Conservation (phyloP, 768 basidiomycete species). For the Harrya chromipes region DNA sequence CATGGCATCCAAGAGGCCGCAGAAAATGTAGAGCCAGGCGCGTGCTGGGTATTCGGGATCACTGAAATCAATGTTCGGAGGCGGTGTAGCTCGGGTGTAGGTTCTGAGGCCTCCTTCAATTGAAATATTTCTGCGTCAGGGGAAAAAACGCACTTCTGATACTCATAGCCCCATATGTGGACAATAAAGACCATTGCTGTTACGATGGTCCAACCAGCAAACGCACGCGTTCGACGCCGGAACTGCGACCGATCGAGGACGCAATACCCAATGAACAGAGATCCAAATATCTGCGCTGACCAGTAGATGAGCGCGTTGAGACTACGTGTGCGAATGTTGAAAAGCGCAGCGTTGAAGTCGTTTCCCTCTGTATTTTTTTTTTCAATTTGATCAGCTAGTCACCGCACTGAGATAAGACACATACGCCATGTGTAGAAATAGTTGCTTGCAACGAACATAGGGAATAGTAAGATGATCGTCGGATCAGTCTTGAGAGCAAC, state of each 20-base stretch:
- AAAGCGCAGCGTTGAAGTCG: conserved; percentile 74
- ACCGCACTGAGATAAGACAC: conserved; percentile 19
- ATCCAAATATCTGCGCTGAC: conserved; percentile 75
- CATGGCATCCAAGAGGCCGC: conserved; percentile 75
- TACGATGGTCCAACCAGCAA: conserved; percentile 62
- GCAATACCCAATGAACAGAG: conserved; percentile 58
- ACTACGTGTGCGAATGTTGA: conserved; percentile 75
- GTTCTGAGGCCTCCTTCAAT: conserved; percentile 29
- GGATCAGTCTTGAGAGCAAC: conserved; percentile 68
- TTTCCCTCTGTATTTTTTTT: conserved; percentile 56
- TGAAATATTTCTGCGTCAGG: background rate
- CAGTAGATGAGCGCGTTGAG: conserved; percentile 81
- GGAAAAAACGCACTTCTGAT: conserved; percentile 55
- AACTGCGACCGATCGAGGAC: conserved; percentile 58
- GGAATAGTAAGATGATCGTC: conserved; percentile 70
- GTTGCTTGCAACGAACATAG: conserved; percentile 82
- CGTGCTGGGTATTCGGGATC: conserved; percentile 52
- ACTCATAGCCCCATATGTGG: conserved; percentile 75
- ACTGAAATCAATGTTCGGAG: conserved; percentile 56
- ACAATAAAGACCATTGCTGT: conserved; percentile 62
- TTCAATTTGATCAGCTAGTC: conserved; percentile 8
- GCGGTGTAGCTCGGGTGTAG: conserved; percentile 57
- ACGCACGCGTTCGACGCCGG: conserved; percentile 67
- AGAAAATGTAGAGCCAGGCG: conserved; percentile 65
- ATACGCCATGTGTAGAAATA: conserved; percentile 87